Evolutionary conservation across 1,139 yeast species (phyloP), one percentile per base, ranked within the genome.

Genomic region (Magnusiomyces fungicola): DNA sequence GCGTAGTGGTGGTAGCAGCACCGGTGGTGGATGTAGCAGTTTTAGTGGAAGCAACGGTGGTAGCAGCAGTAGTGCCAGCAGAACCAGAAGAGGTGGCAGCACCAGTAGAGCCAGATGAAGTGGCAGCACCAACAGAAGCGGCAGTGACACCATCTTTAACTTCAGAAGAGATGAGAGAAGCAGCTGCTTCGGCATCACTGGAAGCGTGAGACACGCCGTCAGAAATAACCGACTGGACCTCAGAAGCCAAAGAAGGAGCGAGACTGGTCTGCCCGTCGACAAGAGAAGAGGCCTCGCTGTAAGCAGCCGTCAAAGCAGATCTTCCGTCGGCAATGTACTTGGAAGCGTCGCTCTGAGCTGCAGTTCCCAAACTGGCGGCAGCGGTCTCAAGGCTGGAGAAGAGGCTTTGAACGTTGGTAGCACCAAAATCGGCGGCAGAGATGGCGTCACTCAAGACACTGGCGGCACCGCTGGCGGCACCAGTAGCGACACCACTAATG

Each of bases 301-400:
- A 19, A 12, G 43, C 43, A 22, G 43, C n/a, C 43, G 43, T 9
- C 22, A 39, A 12, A 7, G 14, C 43, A 5, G 41, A 25, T 18
- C 22, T 16, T n/a, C 23, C 41, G 16, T 37, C 22, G 27, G 18
- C 10, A 21, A 37, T 21, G 41, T 37, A 37, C 27, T 18, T 37
- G 9, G 27, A 23, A 18, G 22, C 21, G 4, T 21, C 23, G 25
- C 27, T 37, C 27, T 21, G 10, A 16, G 27, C 41, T 3, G n/a
- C 41, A 12, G 41, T 2, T 25, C 22, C 22, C 69, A 71, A 50
- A 62, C 73, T 21, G 69, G 74, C 21, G 73, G 64, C 41, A 72
- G 72, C 54, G 78, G 75, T 50, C 78, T 78, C 61, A 68, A 66
- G 57, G 29, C 57, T 14, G 49, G 46, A 64, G 69, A 73, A 44